These are phyloP conservation scores for Spiraea crenata DNA, from an alignment of 331 rosid genomes.

Conservation along the genomic window DNA sequence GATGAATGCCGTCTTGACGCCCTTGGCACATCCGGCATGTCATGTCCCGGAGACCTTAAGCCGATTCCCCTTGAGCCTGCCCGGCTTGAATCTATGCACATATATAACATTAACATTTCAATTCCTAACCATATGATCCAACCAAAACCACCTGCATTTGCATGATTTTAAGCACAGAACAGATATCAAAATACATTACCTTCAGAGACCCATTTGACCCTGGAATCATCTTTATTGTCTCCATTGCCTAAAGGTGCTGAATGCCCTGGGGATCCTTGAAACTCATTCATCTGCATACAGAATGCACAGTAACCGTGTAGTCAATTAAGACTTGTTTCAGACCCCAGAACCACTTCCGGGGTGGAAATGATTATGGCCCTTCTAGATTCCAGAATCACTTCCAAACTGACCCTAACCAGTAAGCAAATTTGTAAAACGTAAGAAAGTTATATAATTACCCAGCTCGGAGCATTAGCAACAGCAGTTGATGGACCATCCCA, in stretches of 20 bases:
- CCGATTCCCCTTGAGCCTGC: constrained; percentile 11
- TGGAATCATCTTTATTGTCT: constrained; percentile 24
- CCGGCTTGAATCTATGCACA: constrained; percentile 35
- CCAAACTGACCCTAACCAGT: too few relatives aligned
- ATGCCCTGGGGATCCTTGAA: constrained; percentile 35
- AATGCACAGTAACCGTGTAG: not conserved
- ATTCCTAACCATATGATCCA: too few relatives aligned
- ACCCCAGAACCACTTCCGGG: too few relatives aligned
- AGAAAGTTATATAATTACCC: constrained; percentile 43
- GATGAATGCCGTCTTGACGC: constrained; percentile 42
- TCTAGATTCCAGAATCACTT: too few relatives aligned
- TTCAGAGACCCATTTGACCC: constrained; percentile 38
- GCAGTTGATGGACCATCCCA: constrained; percentile 86
- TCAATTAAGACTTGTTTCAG: too few relatives aligned
- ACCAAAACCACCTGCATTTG: too few relatives aligned
- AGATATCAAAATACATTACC: constrained; percentile 28
- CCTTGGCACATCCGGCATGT: constrained; percentile 47
- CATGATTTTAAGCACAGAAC: too few relatives aligned
- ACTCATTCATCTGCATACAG: constrained; percentile 71
- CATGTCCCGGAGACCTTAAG: constrained; percentile 35
- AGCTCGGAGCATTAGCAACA: constrained; percentile 76
- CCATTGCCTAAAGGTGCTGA: constrained; percentile 40
- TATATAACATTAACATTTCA: not conserved
- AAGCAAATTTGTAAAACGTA: not conserved
- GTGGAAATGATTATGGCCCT: too few relatives aligned